Base-by-base conservation (phyloP, 371 early-diverging fungal species). In the Polyrhizophydium stewartii region DNA sequence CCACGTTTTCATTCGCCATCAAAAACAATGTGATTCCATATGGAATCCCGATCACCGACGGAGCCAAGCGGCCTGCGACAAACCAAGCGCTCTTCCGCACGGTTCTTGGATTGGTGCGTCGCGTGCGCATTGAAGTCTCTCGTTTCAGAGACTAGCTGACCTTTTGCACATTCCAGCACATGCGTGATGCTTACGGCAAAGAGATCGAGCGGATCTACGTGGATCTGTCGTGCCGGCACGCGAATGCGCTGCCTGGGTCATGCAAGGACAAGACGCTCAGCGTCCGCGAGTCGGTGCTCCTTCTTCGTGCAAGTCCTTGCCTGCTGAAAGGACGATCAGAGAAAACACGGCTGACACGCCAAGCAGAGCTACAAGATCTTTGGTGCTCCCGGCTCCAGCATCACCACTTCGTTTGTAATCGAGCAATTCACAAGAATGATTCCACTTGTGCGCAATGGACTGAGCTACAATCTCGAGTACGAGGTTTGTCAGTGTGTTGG, bases 391-490 rank as follows among this genome's bases (percentile, higher is more conserved):
- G 24, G 21, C 13, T 64, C 64, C 1, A 33, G 63, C 1, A 60
- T 72, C 16, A 67, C 65, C 2, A 61, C 72, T 24, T 13, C 56
- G n/a, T 37, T 45, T 16, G 60, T 72, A 19, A 63, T 74, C 30
- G 24, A 55, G 17, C 53, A 65, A 10, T 69, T 69, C 52, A 56
- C 64, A 16, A 41, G 24, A 22, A 50, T 56, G 25, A 25, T 64
- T 19, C 71, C 67, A 1, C 40, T 37, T 22, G 66, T 69, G 16
- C 38, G 45, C 16, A 66, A 67, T 27, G 60, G 62, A 40, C 66
- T 60, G 22, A 43, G 51, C 37, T 66, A 65, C 56, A 77, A 77
- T 56, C 66, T 77, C 19, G 77, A 77, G 55, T 69, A 65, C 56
- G 77, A 77, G 72, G 77, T 74, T 51, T 19, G 25, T n/a, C n/a